Evolutionary conservation across 768 basidiomycete genomes (phyloP), one percentile per base, ranked within the genome.

Genomic region (Amanita pseudoporphyria): DNA sequence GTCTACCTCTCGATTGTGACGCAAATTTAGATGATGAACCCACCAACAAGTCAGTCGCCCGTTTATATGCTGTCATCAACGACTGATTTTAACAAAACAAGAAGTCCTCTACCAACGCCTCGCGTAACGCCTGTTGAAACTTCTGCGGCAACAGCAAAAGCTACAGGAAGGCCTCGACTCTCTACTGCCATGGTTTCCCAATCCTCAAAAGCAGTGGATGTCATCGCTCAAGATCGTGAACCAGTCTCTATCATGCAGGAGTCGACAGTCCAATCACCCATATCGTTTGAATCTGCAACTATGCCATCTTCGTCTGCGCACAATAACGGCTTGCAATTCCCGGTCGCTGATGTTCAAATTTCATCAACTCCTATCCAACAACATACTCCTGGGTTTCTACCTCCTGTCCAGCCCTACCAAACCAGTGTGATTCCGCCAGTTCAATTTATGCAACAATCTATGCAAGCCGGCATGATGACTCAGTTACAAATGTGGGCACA

Each of bases 91-190:
- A 47, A 46, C 60, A 53, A n/a, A 64, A 58, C 61, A 74, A 80
- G 75, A 76, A 78, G 76, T 57, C 71, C 75, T 47, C 60, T 83
- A 47, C 81, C 81, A 28, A 83, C 81, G 3, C 82, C 82, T 14
- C 70, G 81, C 22, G 67, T 71, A 13, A 81, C 79, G 12, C 80
- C 81, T 13, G 64, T 70, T 10, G 69, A 47, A 13, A 35, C 52
- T 16, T 28, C 45, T 33, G 37, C 12, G 22, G n/a, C 38, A 18
- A 22, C 9, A 28, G 47, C 12, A 10, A 52, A 43, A 22, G 35
- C 19, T 16, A 6, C 33, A 9, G 38, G 9, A 24, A 45, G 28
- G 21, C 12, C 37, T 22, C 47, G 28, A 30, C 22, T 21, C 6
- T 21, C 30, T 13, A 35, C 22, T n/a, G n/a, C 12, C 14, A 41